phyloP scores from a whole-genome alignment of 2,329 filamentous ascomycete species.

The Calonectria pseudoturangicola region DNA sequence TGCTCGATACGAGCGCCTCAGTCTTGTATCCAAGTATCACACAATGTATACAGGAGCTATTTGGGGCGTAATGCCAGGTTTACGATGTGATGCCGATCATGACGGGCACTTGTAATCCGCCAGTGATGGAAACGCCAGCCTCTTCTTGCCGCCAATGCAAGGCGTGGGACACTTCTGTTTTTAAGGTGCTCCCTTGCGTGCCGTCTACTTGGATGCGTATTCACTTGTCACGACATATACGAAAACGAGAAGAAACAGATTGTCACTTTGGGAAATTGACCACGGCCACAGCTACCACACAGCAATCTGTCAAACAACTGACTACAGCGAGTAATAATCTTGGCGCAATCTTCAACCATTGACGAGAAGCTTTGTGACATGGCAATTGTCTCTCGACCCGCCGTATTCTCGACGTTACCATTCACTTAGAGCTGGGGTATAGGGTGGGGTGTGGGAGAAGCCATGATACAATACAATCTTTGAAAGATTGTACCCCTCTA shows the following conservation, averaged over 20 bases:
- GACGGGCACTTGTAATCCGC: not conserved
- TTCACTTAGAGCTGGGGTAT: not conserved
- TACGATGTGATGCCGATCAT: slow-evolving; percentile 8
- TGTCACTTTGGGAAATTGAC: not conserved
- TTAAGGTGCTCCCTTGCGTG: not conserved
- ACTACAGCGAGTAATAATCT: not conserved
- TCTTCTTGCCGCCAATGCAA: not conserved
- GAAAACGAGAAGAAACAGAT: slow-evolving; percentile 16
- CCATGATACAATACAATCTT: not conserved
- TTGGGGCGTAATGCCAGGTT: slow-evolving; percentile 5
- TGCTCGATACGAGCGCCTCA: slow-evolving; percentile 1
- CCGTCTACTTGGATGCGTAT: not conserved
- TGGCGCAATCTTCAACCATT: not conserved
- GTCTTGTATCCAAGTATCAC: not conserved
- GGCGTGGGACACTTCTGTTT: not conserved
- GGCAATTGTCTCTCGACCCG: not conserved
- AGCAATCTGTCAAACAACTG: not conserved
- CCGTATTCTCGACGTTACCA: not conserved
- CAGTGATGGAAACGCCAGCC: not conserved
- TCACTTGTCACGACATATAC: slow-evolving; percentile 14
- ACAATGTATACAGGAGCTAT: not conserved
- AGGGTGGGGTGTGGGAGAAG: slow-evolving; percentile 7
- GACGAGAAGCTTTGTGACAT: not conserved
- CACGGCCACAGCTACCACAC: not conserved
- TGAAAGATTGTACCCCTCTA: no score